Evolutionary conservation across 768 basidiomycete species (phyloP).

Genomic region (Mycena filopes): DNA sequence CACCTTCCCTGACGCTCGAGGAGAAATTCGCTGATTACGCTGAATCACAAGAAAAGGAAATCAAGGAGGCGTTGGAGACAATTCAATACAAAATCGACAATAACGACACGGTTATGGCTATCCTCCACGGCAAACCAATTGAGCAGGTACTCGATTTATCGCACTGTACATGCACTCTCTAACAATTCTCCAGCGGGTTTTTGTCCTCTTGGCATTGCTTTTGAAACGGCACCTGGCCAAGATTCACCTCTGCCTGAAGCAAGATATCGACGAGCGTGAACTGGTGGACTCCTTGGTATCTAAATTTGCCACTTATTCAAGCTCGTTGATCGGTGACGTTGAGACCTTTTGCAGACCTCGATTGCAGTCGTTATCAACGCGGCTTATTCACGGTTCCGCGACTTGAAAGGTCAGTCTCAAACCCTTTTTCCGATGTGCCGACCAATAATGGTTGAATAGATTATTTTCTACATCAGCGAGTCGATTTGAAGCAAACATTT

Average conservation of each 20-base stretch:
- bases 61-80: not conserved
- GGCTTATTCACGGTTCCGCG: not conserved
- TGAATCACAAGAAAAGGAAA: not conserved
- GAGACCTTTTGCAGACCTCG: too few species aligned
- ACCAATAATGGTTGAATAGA: not conserved
- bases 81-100: constrained; percentile 8
- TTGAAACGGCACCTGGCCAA: constrained; percentile 20
- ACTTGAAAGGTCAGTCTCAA: constrained; percentile 10
- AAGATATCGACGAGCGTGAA: constrained; percentile 6
- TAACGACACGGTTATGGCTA: not conserved
- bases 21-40: not conserved
- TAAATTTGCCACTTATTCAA: too few species aligned
- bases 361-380: not conserved
- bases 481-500: constrained; percentile 22
- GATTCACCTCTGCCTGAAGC: constrained; percentile 19
- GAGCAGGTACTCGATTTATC: not conserved
- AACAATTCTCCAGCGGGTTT: constrained; percentile 2
- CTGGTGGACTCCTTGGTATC: constrained; percentile 3
- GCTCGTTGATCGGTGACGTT: too few species aligned
- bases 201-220: constrained; percentile 13
- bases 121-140: not conserved
- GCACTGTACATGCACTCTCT: not conserved
- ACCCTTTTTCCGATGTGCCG: too few species aligned
- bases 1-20: not conserved
- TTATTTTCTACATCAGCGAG: constrained; percentile 15